Percentiles rank a stretch among this genome's conserved stretches.
Conservation (phyloP, 768 basidiomycete genomes). For the Lactarius trivialis region DNA sequence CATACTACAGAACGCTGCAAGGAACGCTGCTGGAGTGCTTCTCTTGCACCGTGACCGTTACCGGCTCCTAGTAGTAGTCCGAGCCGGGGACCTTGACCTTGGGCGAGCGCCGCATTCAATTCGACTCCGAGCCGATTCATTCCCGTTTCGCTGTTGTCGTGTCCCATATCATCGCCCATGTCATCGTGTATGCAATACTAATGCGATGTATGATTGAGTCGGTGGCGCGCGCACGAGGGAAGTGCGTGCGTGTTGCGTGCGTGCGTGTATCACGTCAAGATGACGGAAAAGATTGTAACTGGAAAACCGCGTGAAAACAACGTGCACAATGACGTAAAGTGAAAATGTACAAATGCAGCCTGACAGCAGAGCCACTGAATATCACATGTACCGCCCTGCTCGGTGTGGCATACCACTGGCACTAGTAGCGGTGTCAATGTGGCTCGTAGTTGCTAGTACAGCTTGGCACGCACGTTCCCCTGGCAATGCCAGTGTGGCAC, state of each 20-base stretch:
- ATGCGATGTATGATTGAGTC: background rate
- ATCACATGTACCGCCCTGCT: no score
- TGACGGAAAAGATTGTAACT: background rate
- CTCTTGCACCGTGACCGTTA: background rate
- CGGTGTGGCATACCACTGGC: no score
- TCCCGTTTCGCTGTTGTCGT: background rate
- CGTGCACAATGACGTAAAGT: background rate
- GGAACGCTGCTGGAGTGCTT: background rate
- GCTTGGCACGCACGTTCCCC: no score
- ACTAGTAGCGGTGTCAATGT: no score
- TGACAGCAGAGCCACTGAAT: background rate
- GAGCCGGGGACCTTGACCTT: background rate
- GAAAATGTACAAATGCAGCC: background rate
- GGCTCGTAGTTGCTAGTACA: no score
- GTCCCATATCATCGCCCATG: background rate
- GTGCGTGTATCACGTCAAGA: background rate
- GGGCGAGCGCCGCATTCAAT: background rate
- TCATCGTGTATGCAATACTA: no score
- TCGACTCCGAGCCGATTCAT: background rate
- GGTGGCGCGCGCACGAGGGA: background rate
- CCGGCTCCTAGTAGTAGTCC: background rate
- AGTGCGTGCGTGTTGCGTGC: background rate
- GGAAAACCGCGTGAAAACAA: background rate
- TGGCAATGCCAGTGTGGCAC: no score
- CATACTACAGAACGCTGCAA: background rate